Base-by-base conservation (phyloP, 306 rosid species). In the Mimosa pudica region DNA sequence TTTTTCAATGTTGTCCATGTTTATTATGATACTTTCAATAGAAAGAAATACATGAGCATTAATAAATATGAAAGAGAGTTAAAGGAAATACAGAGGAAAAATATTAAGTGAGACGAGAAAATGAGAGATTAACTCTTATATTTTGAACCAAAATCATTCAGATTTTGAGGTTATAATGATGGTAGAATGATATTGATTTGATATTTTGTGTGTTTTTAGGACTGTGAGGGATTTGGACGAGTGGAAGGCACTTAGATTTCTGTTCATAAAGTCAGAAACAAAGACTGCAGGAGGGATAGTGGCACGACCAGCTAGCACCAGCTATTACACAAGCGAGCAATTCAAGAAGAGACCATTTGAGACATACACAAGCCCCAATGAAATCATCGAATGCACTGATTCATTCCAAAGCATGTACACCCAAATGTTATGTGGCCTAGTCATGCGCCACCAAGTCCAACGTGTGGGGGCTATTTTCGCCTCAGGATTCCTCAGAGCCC, bases 341-440 rank as follows among this genome's bases (percentile, higher is more conserved):
- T 94, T 90, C 91, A 88, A 84, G 72, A 92, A 78, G 41, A 82
- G 96, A 69, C 94, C 92, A 2, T 77, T 58, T 32, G 98, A 73
- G 10, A 91, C 86, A 13, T 89, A 88, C 88, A 94, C 98, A 0
- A 94, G 98, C 86, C 98, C 98, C 0, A 75, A 88, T 66, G 94
- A 90, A 41, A 88, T 95, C 35, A 81, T 94, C 79, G 92, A 87
- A 49, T 94, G 96, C 63, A 42, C 82, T 0, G 98, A 94, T 67
- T 89, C 96, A 11, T 90, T 92, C 61, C 98, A 94, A 60, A 90
- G 96, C 87, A 88, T 94, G 98, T 94, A 94, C 76, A 55, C 96
- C 0, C 98, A 94, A 74, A 94, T 94, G 98, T 70, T 94, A 1
- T 94, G 98, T 11, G 98, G 98, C 54, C 90, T 94, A 70, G 33